Conservation (phyloP, 768 basidiomycete genomes). For the Phaffia tasmanica region DNA sequence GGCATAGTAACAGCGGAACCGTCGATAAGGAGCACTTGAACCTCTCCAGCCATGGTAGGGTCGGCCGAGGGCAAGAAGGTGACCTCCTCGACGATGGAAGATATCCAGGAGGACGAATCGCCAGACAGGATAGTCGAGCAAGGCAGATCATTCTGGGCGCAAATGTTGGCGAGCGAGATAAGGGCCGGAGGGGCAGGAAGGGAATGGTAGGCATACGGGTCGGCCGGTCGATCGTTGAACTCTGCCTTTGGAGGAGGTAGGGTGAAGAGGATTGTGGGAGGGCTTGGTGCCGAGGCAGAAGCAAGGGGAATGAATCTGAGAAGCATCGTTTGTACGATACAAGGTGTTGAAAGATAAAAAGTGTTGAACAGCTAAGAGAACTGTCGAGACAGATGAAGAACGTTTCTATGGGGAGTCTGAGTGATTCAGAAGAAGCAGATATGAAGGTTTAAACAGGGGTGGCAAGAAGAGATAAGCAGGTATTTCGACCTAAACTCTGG, state of each 20-base stretch:
- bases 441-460: too few species aligned
- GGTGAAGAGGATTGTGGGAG: conserved; percentile 40
- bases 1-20: conserved; percentile 31
- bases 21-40: conserved; percentile 35
- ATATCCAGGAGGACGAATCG: conserved; percentile 38
- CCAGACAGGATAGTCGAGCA: conserved; percentile 37
- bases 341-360: too few species aligned
- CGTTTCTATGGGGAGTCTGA: too few species aligned
- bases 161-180: conserved; percentile 33
- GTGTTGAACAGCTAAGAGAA: too few species aligned
- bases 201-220: conserved; percentile 28
- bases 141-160: conserved; percentile 35
- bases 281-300: conserved; percentile 31
- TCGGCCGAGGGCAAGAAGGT: conserved; percentile 34
- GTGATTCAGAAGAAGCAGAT: too few species aligned
- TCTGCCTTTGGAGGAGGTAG: conserved; percentile 30
- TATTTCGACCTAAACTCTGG: too few species aligned
- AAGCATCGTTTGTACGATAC: conserved; percentile 31
- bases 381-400: too few species aligned
- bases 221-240: background rate
- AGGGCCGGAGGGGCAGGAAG: conserved; percentile 37
- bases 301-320: conserved; percentile 37
- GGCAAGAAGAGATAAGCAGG: too few species aligned
- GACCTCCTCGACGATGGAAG: conserved; percentile 37
- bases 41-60: conserved; percentile 5